phyloP scores from a whole-genome alignment of 2,329 filamentous ascomycete genomes.

The Colletotrichum falcatum region DNA sequence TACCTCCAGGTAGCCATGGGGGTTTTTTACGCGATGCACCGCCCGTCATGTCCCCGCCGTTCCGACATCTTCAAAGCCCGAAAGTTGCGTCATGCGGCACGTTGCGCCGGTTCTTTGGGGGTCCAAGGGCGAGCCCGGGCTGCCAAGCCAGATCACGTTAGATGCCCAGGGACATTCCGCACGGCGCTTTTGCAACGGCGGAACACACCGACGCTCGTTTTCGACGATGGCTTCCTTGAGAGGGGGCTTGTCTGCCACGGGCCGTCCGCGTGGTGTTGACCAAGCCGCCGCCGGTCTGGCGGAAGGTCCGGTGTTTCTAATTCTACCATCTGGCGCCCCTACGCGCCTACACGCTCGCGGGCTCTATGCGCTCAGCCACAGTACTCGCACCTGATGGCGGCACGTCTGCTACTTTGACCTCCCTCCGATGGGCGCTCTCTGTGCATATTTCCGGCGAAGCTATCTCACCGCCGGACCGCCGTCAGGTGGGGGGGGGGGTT shows the following conservation, averaged over 20 bases:
- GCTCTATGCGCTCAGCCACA: too few relatives aligned
- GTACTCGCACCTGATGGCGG: too few relatives aligned
- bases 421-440: too few relatives aligned
- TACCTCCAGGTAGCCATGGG: not conserved
- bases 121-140: not conserved
- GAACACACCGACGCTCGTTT: constrained; percentile 13
- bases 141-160: not conserved
- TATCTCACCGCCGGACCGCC: constrained; percentile 14
- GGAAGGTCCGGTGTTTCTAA: constrained; percentile 20
- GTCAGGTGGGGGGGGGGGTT: constrained; percentile 4
- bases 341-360: not conserved
- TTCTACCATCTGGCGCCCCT: not conserved
- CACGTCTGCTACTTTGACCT: too few relatives aligned
- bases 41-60: not conserved
- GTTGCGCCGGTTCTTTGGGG: not conserved
- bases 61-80: not conserved
- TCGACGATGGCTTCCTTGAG: not conserved
- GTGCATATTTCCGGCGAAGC: not conserved
- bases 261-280: constrained; percentile 10
- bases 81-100: not conserved
- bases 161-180: not conserved
- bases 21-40: not conserved
- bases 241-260: not conserved
- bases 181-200: constrained; percentile 19
- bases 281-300: constrained; percentile 8